A percentile compares a stretch with the other conserved stretches of the same genome.
These are phyloP conservation scores for Ephemerocybe angulata DNA, from an alignment of 768 basidiomycete genomes.

Conservation along the genomic window DNA sequence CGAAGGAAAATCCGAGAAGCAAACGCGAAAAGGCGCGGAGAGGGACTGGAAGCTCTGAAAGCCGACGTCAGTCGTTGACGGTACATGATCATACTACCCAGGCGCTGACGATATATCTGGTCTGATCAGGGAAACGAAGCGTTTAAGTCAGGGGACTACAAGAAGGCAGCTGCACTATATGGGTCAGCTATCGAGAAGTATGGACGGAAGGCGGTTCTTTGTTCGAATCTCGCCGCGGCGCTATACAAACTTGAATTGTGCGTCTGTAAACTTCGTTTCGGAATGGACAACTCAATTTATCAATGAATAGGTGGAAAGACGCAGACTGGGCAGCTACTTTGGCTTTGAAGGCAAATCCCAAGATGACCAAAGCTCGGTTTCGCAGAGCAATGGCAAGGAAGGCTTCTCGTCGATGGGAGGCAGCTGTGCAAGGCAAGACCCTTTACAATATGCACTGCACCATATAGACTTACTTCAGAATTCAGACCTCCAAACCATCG, in stretches of 20 bases:
- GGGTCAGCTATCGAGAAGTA: constrained; percentile 22
- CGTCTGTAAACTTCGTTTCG: constrained; percentile 5
- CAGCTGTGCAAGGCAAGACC: constrained; percentile 25
- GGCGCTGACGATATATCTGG: background rate
- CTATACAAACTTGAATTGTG: constrained; percentile 33
- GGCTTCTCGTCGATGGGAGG: constrained; percentile 18
- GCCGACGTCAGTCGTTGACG: background rate
- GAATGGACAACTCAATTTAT: background rate
- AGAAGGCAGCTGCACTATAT: constrained; percentile 26
- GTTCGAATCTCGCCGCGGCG: constrained; percentile 34
- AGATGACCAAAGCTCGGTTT: constrained; percentile 34
- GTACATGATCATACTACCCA: background rate
- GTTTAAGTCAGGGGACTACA: constrained; percentile 29
- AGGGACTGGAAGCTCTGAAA: constrained; percentile 1
- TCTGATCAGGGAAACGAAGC: constrained; percentile 28
- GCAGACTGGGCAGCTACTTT: constrained; percentile 31
- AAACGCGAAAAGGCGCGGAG: background rate
- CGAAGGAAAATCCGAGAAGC: background rate
- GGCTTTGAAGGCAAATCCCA: constrained; percentile 33
- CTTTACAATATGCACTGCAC: background rate
- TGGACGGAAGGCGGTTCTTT: constrained; percentile 30
- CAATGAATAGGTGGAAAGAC: constrained; percentile 26
- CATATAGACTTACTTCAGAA: background rate
- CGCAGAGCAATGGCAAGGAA: constrained; percentile 38
- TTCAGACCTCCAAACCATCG: constrained; percentile 34